Base-by-base conservation (phyloP, 2,329 filamentous ascomycete genomes). In the Biscogniauxia marginata region DNA sequence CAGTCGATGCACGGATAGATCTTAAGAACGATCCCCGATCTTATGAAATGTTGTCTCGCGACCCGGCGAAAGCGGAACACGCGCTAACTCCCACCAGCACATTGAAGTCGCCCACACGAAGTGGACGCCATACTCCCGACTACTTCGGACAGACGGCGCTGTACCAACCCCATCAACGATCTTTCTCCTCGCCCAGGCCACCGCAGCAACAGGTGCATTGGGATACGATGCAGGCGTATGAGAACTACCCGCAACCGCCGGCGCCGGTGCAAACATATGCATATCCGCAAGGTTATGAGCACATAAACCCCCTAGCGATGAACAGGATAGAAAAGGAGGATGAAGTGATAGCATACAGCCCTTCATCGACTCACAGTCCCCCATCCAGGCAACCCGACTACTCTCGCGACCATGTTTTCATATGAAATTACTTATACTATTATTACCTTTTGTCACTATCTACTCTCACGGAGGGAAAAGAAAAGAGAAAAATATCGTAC, bases 41-140 rank as follows among this genome's bases (percentile, higher is more conserved):
- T 73, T 93, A 93, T 79, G 90, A 93, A 79, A 92, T 93, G 89
- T 85, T 93, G 66, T 84, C 82, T 64, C 78, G 77, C 72, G 82
- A 83, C 66, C 76, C 56, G 58, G 56, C 77, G 71, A 79, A 76
- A 68, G 75, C 72, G 68, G 72, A 64, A 70, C 73, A 68, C 65
- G 72, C 77, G 75, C 75, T 83, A 79, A 84, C 81, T 74, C 77
- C 80, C 61, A 67, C 75, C 57, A 69, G 67, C 63, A 56, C 67
- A 51, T 61, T 58, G 57, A 59, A 61, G 24, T 66, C 73, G 71
- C 70, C 69, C 73, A 70, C 71, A 68, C 63, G 74, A 70, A 67
- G 71, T 68, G 54, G 68, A 61, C 63, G 60, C 52, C 64, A 66
- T 57, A 69, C 67, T 45, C 67, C 67, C 55, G 83, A 85, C 65